Conservation (phyloP, 23 red algal genomes). For the Agarophyton chilense region DNA sequence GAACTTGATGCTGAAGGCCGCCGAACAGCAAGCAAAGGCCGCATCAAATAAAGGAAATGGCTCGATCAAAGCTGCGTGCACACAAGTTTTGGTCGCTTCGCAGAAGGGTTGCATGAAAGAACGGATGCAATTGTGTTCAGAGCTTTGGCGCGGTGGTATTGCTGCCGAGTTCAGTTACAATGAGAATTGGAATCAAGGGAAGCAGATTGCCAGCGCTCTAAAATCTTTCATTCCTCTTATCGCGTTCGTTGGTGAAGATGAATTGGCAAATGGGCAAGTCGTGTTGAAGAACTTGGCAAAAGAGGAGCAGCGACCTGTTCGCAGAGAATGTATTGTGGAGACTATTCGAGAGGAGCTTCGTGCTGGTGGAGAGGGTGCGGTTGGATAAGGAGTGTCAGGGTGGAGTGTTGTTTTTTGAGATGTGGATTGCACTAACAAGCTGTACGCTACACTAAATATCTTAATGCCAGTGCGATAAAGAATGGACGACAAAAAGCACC, state of each 20-base stretch:
- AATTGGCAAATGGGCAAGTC: constrained; percentile 74
- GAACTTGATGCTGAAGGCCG: constrained; percentile 86
- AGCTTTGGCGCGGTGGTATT: constrained; percentile 85
- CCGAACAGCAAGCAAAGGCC: constrained; percentile 70
- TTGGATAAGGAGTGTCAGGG: neutral
- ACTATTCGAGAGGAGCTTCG: constrained; percentile 41
- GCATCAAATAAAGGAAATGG: constrained; percentile 21
- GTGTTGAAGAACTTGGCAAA: constrained; percentile 69
- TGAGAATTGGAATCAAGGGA: constrained; percentile 77
- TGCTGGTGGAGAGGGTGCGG: neutral
- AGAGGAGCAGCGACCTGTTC: constrained; percentile 42
- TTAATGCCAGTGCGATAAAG: neutral
- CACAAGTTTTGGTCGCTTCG: constrained; percentile 89
- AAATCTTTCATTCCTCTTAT: constrained; percentile 79
- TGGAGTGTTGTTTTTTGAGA: neutral
- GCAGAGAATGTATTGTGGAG: constrained; percentile 5
- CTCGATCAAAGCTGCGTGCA: constrained; percentile 66
- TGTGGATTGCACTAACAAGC: neutral
- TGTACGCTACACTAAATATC: too few relatives aligned
- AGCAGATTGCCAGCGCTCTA: constrained; percentile 80
- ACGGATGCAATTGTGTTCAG: constrained; percentile 80
- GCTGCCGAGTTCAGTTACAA: constrained; percentile 91
- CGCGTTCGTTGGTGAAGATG: constrained; percentile 90
- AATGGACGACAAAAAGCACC: too few relatives aligned
- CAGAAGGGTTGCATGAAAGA: constrained; percentile 82